Conservation (phyloP, 208 protist genomes). For the Crithidia sp. region DNA sequence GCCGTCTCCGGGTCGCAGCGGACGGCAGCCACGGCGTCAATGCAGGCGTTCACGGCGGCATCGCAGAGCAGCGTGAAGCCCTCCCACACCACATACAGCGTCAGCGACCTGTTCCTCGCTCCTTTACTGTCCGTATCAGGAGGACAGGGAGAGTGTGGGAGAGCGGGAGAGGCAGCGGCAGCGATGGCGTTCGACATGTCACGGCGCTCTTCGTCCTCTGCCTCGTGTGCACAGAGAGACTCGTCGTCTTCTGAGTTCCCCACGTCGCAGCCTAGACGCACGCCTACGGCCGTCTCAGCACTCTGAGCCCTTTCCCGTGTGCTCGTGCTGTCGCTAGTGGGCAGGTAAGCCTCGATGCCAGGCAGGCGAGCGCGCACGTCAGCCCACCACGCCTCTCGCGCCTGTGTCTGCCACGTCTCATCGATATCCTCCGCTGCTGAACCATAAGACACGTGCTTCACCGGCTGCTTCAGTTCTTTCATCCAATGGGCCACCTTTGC, state of each 20-base stretch:
- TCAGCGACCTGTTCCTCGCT: not conserved
- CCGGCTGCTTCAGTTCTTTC: constrained; percentile 4
- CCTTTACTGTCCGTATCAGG: too few relatives aligned
- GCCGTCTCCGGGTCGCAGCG: constrained; percentile 51
- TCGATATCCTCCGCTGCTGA: not conserved
- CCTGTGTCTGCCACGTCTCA: not conserved
- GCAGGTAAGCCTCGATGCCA: constrained; percentile 1
- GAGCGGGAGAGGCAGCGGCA: too few relatives aligned
- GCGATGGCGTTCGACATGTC: not conserved
- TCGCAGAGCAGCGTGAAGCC: constrained; percentile 53
- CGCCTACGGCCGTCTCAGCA: too few relatives aligned
- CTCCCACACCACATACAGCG: constrained; percentile 57
- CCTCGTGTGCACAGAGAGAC: constrained; percentile 48
- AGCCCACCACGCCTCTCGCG: constrained; percentile 7
- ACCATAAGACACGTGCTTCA: not conserved
- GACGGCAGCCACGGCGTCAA: constrained; percentile 50
- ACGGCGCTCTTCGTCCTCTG: constrained; percentile 36
- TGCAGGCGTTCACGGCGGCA: constrained; percentile 14
- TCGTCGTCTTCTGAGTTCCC: constrained; percentile 12
- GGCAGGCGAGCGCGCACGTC: not conserved
- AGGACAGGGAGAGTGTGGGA: too few relatives aligned
- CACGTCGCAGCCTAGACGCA: too few relatives aligned
- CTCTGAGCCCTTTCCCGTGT: too few relatives aligned
- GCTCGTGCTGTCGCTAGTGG: not conserved
- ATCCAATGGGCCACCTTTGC: constrained; percentile 25